A percentile compares a stretch with the other conserved stretches of the same genome.
These are phyloP conservation scores for Tillandsia fasciculata DNA, from an alignment of 176 grass and related monocot genomes.

Conservation along the genomic window DNA sequence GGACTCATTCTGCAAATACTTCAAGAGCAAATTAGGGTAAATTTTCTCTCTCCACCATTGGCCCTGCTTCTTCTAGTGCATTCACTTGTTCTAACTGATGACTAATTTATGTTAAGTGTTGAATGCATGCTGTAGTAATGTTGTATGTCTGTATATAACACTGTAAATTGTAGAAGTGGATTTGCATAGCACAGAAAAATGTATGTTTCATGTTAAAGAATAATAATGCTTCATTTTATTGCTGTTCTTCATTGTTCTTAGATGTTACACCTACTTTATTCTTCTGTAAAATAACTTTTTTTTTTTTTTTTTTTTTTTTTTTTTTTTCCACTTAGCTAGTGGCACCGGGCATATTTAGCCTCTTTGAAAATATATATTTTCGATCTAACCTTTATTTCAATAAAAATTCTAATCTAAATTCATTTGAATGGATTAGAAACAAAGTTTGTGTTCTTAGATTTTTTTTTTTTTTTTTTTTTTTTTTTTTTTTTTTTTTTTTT, in stretches of 20 bases:
- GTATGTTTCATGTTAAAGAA: background rate
- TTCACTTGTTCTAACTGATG: background rate
- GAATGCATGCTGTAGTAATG: background rate
- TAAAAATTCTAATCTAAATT: too few species aligned
- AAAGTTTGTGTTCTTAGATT: too few species aligned
- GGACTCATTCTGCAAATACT: constrained; percentile 75
- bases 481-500: too few species aligned
- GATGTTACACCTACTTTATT: background rate
- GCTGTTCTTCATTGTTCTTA: background rate
- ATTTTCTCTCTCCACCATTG: constrained; percentile 10
- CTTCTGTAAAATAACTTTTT: too few species aligned
- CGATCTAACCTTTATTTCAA: too few species aligned
- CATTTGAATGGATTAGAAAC: too few species aligned
- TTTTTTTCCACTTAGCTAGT: too few species aligned
- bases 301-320: too few species aligned
- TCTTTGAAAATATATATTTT: too few species aligned
- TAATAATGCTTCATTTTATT: background rate
- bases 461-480: too few species aligned
- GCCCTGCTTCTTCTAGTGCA: background rate
- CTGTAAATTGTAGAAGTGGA: too few species aligned
- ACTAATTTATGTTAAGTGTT: background rate
- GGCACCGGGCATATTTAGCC: too few species aligned
- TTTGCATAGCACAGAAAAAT: background rate
- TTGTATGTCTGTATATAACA: background rate
- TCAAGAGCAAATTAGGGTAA: constrained; percentile 30